Percentiles rank a stretch among this genome's conserved stretches.
phyloP scores from a whole-genome alignment of 2,329 filamentous ascomycete genomes.

The Cylindrodendrum hubeiense region DNA sequence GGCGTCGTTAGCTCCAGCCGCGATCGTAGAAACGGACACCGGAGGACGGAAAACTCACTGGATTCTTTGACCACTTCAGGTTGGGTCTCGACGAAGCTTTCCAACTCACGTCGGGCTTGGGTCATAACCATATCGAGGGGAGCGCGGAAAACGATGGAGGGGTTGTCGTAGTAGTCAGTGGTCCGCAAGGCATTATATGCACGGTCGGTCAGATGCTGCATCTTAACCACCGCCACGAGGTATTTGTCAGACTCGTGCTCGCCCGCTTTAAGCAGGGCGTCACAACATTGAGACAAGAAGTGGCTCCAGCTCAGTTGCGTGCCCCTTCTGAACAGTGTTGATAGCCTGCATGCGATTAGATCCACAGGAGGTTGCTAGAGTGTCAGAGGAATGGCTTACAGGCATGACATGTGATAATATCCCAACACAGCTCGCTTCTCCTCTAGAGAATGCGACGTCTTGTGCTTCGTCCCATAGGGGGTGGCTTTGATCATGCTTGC shows the following conservation, averaged over 20 bases:
- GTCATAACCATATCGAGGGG: slow-evolving; percentile 51
- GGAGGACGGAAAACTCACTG: slow-evolving; percentile 28
- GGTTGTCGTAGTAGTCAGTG: slow-evolving; percentile 41
- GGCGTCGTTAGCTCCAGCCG: background rate
- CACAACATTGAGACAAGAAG: slow-evolving; percentile 52
- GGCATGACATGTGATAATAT: slow-evolving; percentile 52
- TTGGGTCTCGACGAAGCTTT: slow-evolving; percentile 40
- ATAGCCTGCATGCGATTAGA: slow-evolving; percentile 28
- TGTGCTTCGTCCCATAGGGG: slow-evolving; percentile 24
- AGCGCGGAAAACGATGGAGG: slow-evolving; percentile 35
- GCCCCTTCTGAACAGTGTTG: slow-evolving; percentile 49
- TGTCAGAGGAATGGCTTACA: slow-evolving; percentile 35
- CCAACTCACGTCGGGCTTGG: slow-evolving; percentile 49
- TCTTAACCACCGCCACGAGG: slow-evolving; percentile 48
- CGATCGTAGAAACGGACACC: background rate
- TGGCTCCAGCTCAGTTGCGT: slow-evolving; percentile 47
- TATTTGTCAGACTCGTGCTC: slow-evolving; percentile 50
- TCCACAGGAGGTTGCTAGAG: background rate
- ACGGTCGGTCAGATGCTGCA: slow-evolving; percentile 50
- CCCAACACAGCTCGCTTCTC: slow-evolving; percentile 57
- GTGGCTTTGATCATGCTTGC: slow-evolving; percentile 32
- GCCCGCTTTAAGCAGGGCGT: slow-evolving; percentile 40
- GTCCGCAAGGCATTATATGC: slow-evolving; percentile 39
- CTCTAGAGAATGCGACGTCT: slow-evolving; percentile 44
- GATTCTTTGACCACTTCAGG: slow-evolving; percentile 35